These are phyloP conservation scores for Aquilaria yunnanensis DNA, from an alignment of 345 rosid genomes.

Conservation along the genomic window DNA sequence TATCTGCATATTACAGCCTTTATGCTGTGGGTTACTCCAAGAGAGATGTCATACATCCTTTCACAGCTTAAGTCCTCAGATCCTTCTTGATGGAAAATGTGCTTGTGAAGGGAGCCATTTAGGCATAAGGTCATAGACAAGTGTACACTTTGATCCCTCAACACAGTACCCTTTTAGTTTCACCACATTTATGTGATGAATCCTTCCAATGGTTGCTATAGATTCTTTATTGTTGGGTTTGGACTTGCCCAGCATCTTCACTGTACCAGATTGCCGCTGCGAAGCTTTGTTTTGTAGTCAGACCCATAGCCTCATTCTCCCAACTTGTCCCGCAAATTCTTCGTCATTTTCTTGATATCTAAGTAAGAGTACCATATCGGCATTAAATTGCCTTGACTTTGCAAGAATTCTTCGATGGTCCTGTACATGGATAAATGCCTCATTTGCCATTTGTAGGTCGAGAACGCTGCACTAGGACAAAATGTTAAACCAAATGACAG, in stretches of 20 bases:
- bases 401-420: background rate
- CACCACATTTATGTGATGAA: no score
- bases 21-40: conserved; percentile 11
- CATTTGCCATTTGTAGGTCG: background rate
- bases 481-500: no score
- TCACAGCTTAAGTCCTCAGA: background rate
- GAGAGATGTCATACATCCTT: conserved; percentile 4
- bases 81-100: background rate
- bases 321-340: conserved; percentile 1
- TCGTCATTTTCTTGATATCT: background rate
- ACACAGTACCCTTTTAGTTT: background rate
- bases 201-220: background rate
- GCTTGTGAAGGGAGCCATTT: conserved; percentile 12
- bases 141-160: conserved; percentile 7
- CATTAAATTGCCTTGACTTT: background rate
- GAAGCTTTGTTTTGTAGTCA: conserved; percentile 3
- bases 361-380: background rate
- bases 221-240: conserved; percentile 5
- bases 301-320: conserved; percentile 11
- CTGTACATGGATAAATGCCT: background rate
- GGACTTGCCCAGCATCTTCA: conserved; percentile 5
- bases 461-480: background rate
- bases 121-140: conserved; percentile 12
- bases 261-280: background rate
- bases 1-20: conserved; percentile 14